Conservation (phyloP, 2,329 filamentous ascomycete species). For the Leptoxyphium fumago region DNA sequence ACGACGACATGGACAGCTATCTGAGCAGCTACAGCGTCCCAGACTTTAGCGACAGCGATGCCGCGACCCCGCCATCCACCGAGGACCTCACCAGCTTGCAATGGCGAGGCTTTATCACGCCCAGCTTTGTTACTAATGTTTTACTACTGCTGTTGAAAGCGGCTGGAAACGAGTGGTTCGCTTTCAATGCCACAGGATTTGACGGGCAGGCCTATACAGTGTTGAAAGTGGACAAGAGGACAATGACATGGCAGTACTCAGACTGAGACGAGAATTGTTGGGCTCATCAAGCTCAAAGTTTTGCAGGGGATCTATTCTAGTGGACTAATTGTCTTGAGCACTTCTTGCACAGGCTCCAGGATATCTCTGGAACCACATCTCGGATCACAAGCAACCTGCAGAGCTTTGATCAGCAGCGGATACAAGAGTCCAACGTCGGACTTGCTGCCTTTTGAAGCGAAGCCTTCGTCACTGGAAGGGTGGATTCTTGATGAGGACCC, state of each 20-base stretch:
- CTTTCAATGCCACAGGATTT: constrained; percentile 16
- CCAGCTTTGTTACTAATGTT: constrained; percentile 18
- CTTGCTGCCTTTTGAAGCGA: constrained; percentile 31
- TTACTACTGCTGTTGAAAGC: constrained; percentile 15
- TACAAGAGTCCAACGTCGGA: constrained; percentile 74
- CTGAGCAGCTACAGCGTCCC: constrained; percentile 54
- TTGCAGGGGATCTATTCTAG: neutral
- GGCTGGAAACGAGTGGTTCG: constrained; percentile 17
- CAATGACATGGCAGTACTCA: constrained; percentile 20
- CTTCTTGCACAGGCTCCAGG: constrained; percentile 24
- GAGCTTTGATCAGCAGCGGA: constrained; percentile 54
- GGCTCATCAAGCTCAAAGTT: no score
- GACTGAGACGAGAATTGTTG: constrained; percentile 8
- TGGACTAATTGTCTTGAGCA: constrained; percentile 18
- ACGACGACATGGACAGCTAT: constrained; percentile 51
- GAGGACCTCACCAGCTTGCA: constrained; percentile 21
- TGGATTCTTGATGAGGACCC: constrained; percentile 45
- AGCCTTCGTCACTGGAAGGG: constrained; percentile 8
- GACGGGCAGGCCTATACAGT: constrained; percentile 16
- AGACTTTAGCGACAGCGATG: neutral
- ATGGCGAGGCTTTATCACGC: constrained; percentile 30
- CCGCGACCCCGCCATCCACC: constrained; percentile 1
- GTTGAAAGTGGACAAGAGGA: constrained; percentile 11
- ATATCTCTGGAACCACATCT: constrained; percentile 42
- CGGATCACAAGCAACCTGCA: constrained; percentile 44